Evolutionary conservation across 1,139 yeast genomes (phyloP), one percentile per base, ranked within the genome.

Genomic region (Hyphopichia fennica): DNA sequence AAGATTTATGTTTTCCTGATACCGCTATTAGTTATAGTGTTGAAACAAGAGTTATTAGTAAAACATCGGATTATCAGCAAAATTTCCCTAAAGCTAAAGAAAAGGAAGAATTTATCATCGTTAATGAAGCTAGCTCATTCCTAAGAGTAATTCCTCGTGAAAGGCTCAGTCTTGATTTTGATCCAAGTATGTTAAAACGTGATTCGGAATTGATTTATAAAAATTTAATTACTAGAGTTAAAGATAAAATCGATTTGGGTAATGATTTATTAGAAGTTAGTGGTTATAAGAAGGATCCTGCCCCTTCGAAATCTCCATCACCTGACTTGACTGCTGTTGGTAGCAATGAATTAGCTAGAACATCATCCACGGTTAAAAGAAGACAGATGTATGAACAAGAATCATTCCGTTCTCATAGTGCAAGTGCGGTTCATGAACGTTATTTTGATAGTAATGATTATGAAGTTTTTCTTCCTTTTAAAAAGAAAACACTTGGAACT

Each of bases 41-140:
- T 15, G 58, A 57, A 8, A 63, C 65, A 5, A 49, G 66, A 40
- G 56, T 63, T 29, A 57, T 63, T 30, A 66, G 67, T 7, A 54
- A 54, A 30, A 58, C 61, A 2, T 56, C 61, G 13, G 63, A 56
- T 37, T 61, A 58, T 39, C 45, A 49, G 29, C 47, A 45, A 35
- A 41, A 40, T 10, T 41, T 44, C 8, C 41, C 40, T 2, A 40
- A 43, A 7, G 35, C 28, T 19, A 53, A 48, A 45, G 39, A 51
- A 2, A 32, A 43, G 4, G 57, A 56, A 27, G 61, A 62, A 44
- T 60, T 53, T 35, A 47, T 62, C 16, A 47, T 62, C 15, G 49
- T 60, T 2, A 57, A 54, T 22, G 62, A 60, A 19, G 51, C 55
- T 9, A 56, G 62, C 35, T 45, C 51, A 15, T 58, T 56, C 15